Conservation (phyloP, 768 basidiomycete genomes). For the Mycena venus region DNA sequence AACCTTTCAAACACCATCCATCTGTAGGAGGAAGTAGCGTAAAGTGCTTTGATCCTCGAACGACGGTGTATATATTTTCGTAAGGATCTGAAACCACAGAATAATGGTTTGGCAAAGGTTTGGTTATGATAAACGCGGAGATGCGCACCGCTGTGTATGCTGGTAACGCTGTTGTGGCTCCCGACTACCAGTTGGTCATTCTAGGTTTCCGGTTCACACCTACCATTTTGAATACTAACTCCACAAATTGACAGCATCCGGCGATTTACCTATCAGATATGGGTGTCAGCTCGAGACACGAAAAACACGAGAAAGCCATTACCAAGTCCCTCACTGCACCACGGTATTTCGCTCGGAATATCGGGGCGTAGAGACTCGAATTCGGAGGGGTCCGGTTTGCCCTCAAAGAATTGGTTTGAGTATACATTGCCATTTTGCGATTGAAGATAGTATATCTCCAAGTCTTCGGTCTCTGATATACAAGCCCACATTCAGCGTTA, state of each 20-base stretch:
- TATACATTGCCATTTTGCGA: conserved; percentile 94
- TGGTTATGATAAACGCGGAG: not conserved
- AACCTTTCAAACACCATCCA: conserved; percentile 86
- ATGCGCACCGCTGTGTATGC: conserved; percentile 83
- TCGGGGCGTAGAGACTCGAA: conserved; percentile 73
- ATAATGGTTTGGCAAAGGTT: not conserved
- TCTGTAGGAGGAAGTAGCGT: conserved; percentile 92
- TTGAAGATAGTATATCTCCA: conserved; percentile 80
- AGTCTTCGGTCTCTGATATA: conserved; percentile 6
- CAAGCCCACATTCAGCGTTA: not conserved
- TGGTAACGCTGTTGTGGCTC: conserved; percentile 80
- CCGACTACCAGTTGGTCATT: conserved; percentile 60
- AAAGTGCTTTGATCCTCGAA: conserved; percentile 89
- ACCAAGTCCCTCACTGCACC: conserved; percentile 88
- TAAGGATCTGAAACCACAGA: conserved; percentile 74
- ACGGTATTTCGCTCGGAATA: conserved; percentile 76
- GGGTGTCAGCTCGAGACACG: not conserved
- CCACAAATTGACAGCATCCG: conserved; percentile 96
- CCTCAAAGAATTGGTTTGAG: conserved; percentile 57
- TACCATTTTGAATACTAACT: conserved; percentile 40
- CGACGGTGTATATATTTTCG: conserved; percentile 93
- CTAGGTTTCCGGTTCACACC: not conserved
- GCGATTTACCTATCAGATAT: conserved; percentile 60
- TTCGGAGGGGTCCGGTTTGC: conserved; percentile 61
- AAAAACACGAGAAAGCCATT: conserved; percentile 33